Conservation (phyloP, 176 grass and related monocot species). For the Carex littledalei region DNA sequence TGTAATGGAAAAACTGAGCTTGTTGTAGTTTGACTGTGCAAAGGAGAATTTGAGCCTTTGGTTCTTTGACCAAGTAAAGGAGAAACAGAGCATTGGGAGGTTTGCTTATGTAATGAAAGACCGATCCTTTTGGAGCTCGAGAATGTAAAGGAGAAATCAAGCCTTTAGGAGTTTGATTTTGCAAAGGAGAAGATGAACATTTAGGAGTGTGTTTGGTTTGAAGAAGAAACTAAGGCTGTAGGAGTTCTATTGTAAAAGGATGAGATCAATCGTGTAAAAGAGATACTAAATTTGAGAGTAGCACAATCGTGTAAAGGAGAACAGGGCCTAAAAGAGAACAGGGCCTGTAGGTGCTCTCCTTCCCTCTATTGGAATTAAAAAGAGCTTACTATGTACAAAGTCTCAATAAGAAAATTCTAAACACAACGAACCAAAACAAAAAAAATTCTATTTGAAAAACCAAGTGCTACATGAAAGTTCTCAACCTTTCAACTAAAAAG, state of each 20-base stretch:
- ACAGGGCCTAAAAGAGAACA: neutral
- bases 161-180: constrained; percentile 2
- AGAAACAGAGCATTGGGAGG: neutral
- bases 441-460: too few species aligned
- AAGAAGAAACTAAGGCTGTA: neutral
- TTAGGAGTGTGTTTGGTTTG: neutral
- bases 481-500: too few species aligned
- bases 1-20: neutral
- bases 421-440: too few species aligned
- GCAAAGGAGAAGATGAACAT: neutral
- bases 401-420: too few species aligned
- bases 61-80: constrained; percentile 3
- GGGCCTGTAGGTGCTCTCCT: neutral
- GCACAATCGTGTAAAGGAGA: neutral
- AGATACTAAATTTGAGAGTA: neutral
- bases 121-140: neutral
- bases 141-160: constrained; percentile 4
- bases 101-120: neutral
- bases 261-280: neutral
- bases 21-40: neutral
- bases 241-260: neutral
- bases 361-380: neutral
- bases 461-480: too few species aligned
- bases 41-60: constrained; percentile 4
- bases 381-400: too few species aligned